Conservation (phyloP, 2,329 filamentous ascomycete species). For the Scytalidium lignicola region DNA sequence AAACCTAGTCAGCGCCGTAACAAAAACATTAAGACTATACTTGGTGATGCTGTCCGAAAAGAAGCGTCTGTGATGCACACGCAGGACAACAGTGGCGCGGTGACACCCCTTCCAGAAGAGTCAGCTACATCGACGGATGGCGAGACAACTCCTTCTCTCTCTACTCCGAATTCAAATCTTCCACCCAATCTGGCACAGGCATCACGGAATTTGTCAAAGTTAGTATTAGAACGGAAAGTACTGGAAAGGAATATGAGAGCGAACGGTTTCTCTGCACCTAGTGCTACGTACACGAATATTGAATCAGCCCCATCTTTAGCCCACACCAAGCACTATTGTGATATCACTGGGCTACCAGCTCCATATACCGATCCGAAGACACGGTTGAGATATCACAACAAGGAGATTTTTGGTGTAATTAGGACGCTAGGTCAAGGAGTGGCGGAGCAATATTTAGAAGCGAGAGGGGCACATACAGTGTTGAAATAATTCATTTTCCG, state of each 20-base stretch:
- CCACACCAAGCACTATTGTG: conserved; percentile 86
- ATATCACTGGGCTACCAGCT: conserved; percentile 88
- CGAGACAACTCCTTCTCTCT: conserved; percentile 39
- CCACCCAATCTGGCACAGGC: conserved; percentile 81
- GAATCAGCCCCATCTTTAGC: conserved; percentile 87
- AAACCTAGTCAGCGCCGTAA: conserved; percentile 91
- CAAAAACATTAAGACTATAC: conserved; percentile 97
- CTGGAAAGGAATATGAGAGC: conserved; percentile 70
- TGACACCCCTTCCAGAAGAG: conserved; percentile 57
- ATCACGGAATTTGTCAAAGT: conserved; percentile 76
- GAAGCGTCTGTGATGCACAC: conserved; percentile 85
- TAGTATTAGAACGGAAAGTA: conserved; percentile 80
- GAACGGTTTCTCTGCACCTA: conserved; percentile 43
- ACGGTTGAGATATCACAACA: conserved; percentile 84
- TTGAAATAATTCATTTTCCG: conserved; percentile 26
- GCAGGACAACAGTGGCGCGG: conserved; percentile 74
- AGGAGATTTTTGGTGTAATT: conserved; percentile 83
- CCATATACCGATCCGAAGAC: conserved; percentile 95
- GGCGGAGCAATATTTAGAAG: conserved; percentile 83
- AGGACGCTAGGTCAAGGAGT: conserved; percentile 74
- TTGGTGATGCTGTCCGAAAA: conserved; percentile 80
- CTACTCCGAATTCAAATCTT: conserved; percentile 32
- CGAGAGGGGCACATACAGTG: conserved; percentile 86
- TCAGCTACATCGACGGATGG: conserved; percentile 46
- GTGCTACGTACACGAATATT: conserved; percentile 91